Evolutionary conservation across 208 protist species (phyloP).

Genomic region (Endotrypanum monterogeii): DNA sequence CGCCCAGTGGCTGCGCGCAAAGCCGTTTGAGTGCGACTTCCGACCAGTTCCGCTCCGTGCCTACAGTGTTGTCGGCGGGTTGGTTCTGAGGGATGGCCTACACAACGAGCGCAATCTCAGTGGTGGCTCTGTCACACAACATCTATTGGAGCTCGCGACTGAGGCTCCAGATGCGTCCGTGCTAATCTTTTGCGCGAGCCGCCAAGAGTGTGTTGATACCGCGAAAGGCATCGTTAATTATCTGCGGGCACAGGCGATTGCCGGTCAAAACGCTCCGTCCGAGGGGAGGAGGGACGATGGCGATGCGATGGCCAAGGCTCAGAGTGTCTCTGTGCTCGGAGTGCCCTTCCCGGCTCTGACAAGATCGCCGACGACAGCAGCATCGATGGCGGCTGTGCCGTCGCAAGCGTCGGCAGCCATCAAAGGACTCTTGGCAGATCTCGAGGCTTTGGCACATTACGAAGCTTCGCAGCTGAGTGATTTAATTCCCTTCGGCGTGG

Average conservation of each 20-base stretch:
- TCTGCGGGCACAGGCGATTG: conserved; percentile 23
- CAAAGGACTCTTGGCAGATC: conserved; percentile 42
- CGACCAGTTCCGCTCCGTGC: conserved; percentile 80
- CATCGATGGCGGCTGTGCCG: conserved; percentile 20
- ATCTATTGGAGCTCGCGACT: conserved; percentile 64
- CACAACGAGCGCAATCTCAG: conserved; percentile 48
- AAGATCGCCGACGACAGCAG: neutral
- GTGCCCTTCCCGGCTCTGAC: neutral
- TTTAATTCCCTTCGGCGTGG: conserved; percentile 75
- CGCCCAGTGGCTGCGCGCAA: conserved; percentile 80
- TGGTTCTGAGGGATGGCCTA: conserved; percentile 53
- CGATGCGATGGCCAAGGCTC: neutral
- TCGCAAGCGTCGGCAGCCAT: conserved; percentile 25
- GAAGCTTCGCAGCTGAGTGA: conserved; percentile 46
- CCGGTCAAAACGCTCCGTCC: conserved; percentile 20
- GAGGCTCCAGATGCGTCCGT: conserved; percentile 66
- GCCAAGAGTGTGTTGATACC: conserved; percentile 76
- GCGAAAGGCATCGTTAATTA: conserved; percentile 59
- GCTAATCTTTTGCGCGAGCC: conserved; percentile 87
- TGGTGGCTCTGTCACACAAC: conserved; percentile 32
- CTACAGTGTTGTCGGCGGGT: conserved; percentile 67
- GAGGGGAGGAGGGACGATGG: neutral
- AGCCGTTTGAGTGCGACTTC: conserved; percentile 69
- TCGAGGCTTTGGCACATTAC: conserved; percentile 39
- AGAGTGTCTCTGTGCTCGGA: conserved; percentile 6